Conservation (phyloP, 805 yeast species). For the Zygosaccharomyces siamensis region DNA sequence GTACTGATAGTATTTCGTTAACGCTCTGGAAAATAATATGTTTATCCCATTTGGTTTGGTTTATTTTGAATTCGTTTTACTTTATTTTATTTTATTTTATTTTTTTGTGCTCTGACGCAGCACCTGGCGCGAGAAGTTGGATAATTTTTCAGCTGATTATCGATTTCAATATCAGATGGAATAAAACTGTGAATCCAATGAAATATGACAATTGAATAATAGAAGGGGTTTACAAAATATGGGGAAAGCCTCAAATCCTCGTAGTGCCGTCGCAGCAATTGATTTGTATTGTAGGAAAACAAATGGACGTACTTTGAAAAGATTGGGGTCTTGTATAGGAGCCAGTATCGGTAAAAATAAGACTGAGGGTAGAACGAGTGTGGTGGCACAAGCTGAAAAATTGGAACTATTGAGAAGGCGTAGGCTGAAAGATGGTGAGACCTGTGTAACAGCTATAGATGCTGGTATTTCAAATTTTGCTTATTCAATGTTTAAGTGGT, state of each 20-base stretch:
- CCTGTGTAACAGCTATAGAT: constrained; percentile 35
- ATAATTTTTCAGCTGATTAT: background rate
- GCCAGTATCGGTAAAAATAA: constrained; percentile 23
- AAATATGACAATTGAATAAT: background rate
- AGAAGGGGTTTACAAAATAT: background rate
- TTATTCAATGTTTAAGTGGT: constrained; percentile 25
- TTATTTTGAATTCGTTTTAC: background rate
- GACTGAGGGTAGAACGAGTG: constrained; percentile 10
- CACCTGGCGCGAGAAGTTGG: constrained; percentile 3
- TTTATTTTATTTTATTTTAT: background rate
- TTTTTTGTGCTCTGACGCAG: constrained; percentile 4
- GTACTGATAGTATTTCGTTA: background rate
- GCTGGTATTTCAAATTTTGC: constrained; percentile 39
- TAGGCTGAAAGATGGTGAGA: constrained; percentile 10
- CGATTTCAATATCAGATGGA: background rate
- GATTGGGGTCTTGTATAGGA: constrained; percentile 23
- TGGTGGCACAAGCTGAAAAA: constrained; percentile 13
- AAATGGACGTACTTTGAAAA: constrained; percentile 17
- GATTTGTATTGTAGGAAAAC: constrained; percentile 17
- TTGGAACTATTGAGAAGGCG: constrained; percentile 13
- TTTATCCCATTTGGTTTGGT: too few relatives aligned
- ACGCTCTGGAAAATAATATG: too few relatives aligned
- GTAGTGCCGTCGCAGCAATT: constrained; percentile 9
- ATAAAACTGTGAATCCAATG: too few relatives aligned
- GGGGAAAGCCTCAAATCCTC: background rate